These are phyloP conservation scores for Yamadazyma buinensis DNA, from an alignment of 1,139 yeast genomes.

Conservation along the genomic window DNA sequence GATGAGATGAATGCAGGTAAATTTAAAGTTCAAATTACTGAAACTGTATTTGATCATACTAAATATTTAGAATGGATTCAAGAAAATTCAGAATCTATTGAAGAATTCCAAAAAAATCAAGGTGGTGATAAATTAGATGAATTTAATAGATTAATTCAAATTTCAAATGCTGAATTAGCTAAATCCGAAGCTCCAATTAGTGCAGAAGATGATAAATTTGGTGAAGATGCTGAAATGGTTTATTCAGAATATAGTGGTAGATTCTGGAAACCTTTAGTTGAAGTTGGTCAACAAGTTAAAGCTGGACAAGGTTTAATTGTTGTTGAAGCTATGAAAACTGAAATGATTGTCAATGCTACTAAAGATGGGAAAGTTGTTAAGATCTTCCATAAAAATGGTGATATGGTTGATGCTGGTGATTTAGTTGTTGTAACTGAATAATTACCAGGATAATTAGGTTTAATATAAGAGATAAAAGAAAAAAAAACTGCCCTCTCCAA, in stretches of 20 bases:
- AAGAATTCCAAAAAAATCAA: slow-evolving; percentile 62
- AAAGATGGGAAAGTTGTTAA: slow-evolving; percentile 73
- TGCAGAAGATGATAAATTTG: slow-evolving; percentile 48
- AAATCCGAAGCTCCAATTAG: slow-evolving; percentile 38
- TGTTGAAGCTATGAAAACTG: slow-evolving; percentile 98
- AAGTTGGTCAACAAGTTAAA: slow-evolving; percentile 72
- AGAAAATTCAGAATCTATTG: slow-evolving; percentile 68
- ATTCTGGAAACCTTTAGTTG: slow-evolving; percentile 89
- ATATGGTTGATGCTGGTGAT: slow-evolving; percentile 95
- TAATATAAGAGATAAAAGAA: no score
- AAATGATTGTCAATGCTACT: slow-evolving; percentile 81
- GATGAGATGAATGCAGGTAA: slow-evolving; percentile 80
- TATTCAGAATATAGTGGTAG: slow-evolving; percentile 95
- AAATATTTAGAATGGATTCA: slow-evolving; percentile 77
- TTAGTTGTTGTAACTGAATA: slow-evolving; percentile 72
- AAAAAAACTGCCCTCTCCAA: no score
- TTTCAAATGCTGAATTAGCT: slow-evolving; percentile 75
- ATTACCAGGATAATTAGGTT: slow-evolving; percentile 3
- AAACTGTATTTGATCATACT: slow-evolving; percentile 77
- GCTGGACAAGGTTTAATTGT: slow-evolving; percentile 80
- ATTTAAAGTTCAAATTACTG: slow-evolving; percentile 70
- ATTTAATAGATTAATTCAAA: slow-evolving; percentile 76
- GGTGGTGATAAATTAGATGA: slow-evolving; percentile 80
- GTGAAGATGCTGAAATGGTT: slow-evolving; percentile 76
- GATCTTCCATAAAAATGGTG: slow-evolving; percentile 80